Base-by-base conservation (phyloP, 1,284 basidiomycete species). In the Ustilago curta region DNA sequence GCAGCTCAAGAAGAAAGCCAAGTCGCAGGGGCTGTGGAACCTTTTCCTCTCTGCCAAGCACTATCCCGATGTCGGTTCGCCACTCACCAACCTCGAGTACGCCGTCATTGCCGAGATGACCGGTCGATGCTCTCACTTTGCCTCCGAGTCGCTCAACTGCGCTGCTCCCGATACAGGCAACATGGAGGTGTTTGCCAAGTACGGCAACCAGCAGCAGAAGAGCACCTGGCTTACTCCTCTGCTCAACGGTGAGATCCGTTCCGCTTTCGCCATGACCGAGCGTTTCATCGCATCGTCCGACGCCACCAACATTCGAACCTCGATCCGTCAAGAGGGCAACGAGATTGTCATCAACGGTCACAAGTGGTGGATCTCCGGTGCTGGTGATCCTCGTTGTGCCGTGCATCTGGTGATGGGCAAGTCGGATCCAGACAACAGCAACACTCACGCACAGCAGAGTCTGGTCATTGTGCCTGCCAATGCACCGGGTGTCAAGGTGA, bases 331-430 rank as follows among this genome's bases (percentile, higher is more conserved):
- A 73, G 92, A 95, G 84, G 94, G 93, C 49, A 87, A 94, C 80
- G 91, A 95, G 74, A 93, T 98, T 76, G 91, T 97, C 70, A 91
- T 99, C 79, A 95, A 93, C 81, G 96, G 96, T 1, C 94, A 96
- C 87, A 99, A 99, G 89, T 98, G 96, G 95, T 98, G 93, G 92
- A 98, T 98, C 85, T 95, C 93, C 44, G 96, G 96, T 54, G 96
- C 96, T 5, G 95, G 95, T 37, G 95, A 99, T 86, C 94, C 94
- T 48, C 89, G 96, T 63, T 93, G 91, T 75, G 90, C 89, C 67
- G 83, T 99, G 8, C 96, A 99, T 85, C 90, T 99, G 57, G 93
- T 98, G 45, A 92, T 99, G 88, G 96, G 94, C 70, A 94, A 94
- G 87, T 93, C 91, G 71, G 92, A 94, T 84, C 90, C 92, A 5